These are phyloP conservation scores for Serendipita sp. DNA, from an alignment of 768 basidiomycete species.

Conservation along the genomic window DNA sequence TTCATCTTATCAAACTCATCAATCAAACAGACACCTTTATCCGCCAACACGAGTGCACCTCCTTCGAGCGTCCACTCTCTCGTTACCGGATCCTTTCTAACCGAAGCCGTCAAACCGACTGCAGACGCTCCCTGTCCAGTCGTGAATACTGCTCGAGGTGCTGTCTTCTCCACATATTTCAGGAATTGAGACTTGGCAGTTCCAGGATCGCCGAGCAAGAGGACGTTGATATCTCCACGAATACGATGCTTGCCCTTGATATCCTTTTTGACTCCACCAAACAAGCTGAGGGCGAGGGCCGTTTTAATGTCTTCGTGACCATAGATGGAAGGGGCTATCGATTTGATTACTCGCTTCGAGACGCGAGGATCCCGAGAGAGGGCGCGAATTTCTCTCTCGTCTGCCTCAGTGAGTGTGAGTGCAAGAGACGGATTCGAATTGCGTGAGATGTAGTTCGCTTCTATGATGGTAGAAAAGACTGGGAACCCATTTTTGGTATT, in stretches of 20 bases:
- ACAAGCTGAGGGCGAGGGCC: conserved; percentile 85
- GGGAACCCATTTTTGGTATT: conserved; percentile 99
- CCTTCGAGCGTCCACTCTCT: conserved; percentile 98
- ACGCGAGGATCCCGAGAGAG: conserved; percentile 87
- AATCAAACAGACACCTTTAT: conserved; percentile 93
- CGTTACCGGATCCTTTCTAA: conserved; percentile 95
- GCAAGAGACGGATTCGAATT: conserved; percentile 99
- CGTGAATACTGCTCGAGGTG: conserved; percentile 91
- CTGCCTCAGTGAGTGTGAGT: conserved; percentile 91
- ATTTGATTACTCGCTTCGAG: conserved; percentile 93
- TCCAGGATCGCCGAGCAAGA: conserved; percentile 92
- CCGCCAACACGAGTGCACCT: conserved; percentile 93
- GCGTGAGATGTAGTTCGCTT: conserved; percentile 97
- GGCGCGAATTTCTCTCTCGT: conserved; percentile 78
- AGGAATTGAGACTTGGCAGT: conserved; percentile 98
- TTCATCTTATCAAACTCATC: conserved; percentile 99
- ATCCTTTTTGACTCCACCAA: conserved; percentile 87
- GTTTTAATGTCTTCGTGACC: conserved; percentile 99
- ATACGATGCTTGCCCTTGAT: conserved; percentile 93
- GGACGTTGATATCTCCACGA: conserved; percentile 93
- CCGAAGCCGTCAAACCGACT: conserved; percentile 95
- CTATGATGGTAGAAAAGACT: conserved; percentile 94
- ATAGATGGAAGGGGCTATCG: conserved; percentile 96
- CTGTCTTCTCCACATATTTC: conserved; percentile 98
- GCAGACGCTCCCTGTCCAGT: conserved; percentile 97